Base-by-base conservation (phyloP, 768 basidiomycete genomes). In the Boletales sp. region DNA sequence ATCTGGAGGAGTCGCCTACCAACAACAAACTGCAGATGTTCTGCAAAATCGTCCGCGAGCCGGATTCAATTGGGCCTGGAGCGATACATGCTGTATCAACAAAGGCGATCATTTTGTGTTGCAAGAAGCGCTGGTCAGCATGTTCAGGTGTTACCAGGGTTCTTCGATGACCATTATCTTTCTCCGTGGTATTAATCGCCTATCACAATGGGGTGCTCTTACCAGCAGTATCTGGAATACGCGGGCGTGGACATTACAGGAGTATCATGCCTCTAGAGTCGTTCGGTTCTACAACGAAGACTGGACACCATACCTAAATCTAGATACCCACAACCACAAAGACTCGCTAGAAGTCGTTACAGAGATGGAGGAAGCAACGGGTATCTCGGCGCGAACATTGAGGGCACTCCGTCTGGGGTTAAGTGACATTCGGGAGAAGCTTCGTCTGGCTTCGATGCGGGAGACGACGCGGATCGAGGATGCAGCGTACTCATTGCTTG, bases 281-380 rank as follows among this genome's bases (percentile, higher is more conserved):
- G 41, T 58, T 17, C 41, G 32, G 8, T 54, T 58, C 38, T 58
- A 58, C 30, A 45, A 36, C 1, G 46, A 57, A 11, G 50, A 56
- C 11, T 56, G 54, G 56, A 32, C 13, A 0, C 50, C 35, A 2
- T 56, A 58, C 39, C 5, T 52, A 14, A 30, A 40, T 11, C 17
- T 57, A 2, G 41, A 54, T 19, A 32, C 46, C 5, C 28, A 8
- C 2, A 56, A 56, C 8, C 54, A 56, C 46, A 56, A 56, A 21
- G 44, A 45, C 0, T 55, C 41, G 0, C 48, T 34, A 0, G 48
- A 41, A 11, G 41, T 56, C 13, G 41, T 56, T 5, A 35, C 34
- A 2, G 53, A 56, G 31, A 56, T 56, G 55, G 48, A 50, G 25
- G 48, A 30, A 15, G 54, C 35, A 4, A 51, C 55, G 0, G 25